phyloP scores from a whole-genome alignment of 371 early-diverging fungal species.

The Fennellomyces sp. region DNA sequence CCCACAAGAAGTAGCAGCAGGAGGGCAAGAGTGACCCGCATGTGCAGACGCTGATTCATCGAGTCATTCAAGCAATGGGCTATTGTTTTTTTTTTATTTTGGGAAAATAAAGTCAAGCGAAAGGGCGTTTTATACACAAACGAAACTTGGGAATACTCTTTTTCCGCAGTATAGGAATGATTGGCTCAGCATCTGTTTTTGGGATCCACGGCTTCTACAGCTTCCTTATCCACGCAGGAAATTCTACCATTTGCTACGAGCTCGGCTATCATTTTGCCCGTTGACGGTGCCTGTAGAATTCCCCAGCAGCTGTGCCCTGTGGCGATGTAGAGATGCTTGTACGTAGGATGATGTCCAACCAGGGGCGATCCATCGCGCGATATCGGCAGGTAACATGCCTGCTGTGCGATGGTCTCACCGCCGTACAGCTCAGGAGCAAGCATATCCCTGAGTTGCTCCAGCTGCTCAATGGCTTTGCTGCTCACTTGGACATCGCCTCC shows the following conservation, averaged over 20 bases:
- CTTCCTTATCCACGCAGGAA: constrained; percentile 30
- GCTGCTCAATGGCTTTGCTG: constrained; percentile 16
- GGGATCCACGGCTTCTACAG: constrained; percentile 18
- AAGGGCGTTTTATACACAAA: not conserved
- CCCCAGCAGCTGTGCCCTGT: constrained; percentile 79
- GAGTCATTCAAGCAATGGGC: constrained; percentile 4
- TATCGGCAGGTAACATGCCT: constrained; percentile 71
- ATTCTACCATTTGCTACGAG: constrained; percentile 52
- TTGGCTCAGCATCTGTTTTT: constrained; percentile 9
- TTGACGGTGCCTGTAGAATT: constrained; percentile 70
- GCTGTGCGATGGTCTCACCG: constrained; percentile 23
- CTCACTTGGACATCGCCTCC: constrained; percentile 45
- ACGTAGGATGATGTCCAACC: constrained; percentile 58
- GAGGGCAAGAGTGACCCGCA: not conserved
- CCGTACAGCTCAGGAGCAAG: constrained; percentile 15
- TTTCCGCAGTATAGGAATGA: not conserved
- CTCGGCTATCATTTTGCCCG: constrained; percentile 70
- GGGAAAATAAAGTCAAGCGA: not conserved
- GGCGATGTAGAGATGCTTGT: constrained; percentile 56
- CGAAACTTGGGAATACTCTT: constrained; percentile 1
- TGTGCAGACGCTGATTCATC: constrained; percentile 3
- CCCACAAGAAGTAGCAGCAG: not conserved
- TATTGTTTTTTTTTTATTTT: not conserved
- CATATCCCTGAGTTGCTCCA: constrained; percentile 1
- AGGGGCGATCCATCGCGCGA: constrained; percentile 57